Conservation (phyloP, 78 protist species). For the Salpingoeca rosetta region DNA sequence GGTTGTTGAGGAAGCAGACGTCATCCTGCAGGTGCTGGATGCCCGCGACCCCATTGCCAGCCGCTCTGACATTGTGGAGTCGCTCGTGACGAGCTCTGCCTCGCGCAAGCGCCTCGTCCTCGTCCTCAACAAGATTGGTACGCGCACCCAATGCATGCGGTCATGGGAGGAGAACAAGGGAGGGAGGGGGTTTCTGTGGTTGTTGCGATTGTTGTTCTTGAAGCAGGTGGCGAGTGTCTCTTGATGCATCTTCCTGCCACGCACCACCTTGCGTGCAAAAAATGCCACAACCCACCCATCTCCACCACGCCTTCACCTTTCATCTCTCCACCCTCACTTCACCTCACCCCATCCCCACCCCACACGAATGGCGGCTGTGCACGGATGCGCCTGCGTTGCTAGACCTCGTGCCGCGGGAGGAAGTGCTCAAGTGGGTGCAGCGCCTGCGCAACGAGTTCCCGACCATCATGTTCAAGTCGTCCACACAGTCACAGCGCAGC, state of each 20-base stretch:
- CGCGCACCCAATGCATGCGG: slow-evolving; percentile 16
- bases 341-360: too few relatives aligned
- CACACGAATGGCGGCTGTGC: too few relatives aligned
- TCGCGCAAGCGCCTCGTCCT: slow-evolving; percentile 72
- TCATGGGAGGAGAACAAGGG: slow-evolving; percentile 21
- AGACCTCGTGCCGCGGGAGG: slow-evolving; percentile 82
- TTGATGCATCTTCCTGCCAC: too few relatives aligned
- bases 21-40: slow-evolving; percentile 88
- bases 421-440: slow-evolving; percentile 57
- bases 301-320: too few relatives aligned
- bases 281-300: too few relatives aligned
- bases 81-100: slow-evolving; percentile 2
- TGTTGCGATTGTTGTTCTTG: background rate
- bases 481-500: slow-evolving; percentile 46
- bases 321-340: too few relatives aligned
- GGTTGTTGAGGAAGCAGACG: slow-evolving; percentile 83
- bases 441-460: slow-evolving; percentile 59
- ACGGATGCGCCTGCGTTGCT: too few relatives aligned
- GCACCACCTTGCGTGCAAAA: too few relatives aligned
- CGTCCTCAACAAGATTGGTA: slow-evolving; percentile 83
- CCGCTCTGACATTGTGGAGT: slow-evolving; percentile 80
- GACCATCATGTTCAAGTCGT: slow-evolving; percentile 76
- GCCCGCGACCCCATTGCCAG: slow-evolving; percentile 99
- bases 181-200: background rate
- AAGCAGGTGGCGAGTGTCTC: too few relatives aligned